Evolutionary conservation across 371 early-diverging fungal genomes (phyloP).

Genomic region (Cokeromyces recurvatus): DNA sequence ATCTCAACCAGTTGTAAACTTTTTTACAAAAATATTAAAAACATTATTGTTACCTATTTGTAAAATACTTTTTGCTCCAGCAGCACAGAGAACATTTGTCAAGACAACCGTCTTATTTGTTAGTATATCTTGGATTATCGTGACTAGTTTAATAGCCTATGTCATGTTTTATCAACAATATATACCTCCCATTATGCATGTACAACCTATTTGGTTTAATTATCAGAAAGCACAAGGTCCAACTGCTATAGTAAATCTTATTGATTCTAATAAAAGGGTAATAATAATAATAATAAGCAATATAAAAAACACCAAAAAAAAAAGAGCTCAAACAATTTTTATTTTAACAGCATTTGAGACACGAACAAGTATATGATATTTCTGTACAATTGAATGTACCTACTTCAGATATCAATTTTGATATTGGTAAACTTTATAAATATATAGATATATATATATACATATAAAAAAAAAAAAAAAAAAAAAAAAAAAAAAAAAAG

Average conservation of each 20-base stretch:
- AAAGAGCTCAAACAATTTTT: too few species aligned
- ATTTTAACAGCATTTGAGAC: constrained; percentile 16
- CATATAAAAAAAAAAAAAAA: too few species aligned
- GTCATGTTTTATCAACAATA: constrained; percentile 38
- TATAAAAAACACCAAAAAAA: too few species aligned
- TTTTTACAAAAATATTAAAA: constrained; percentile 3
- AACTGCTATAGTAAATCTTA: too few species aligned
- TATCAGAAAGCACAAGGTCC: too few species aligned
- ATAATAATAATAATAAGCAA: background rate
- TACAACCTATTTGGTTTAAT: constrained; percentile 41
- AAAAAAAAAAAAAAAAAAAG: too few species aligned
- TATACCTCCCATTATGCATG: constrained; percentile 38
- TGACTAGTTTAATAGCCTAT: constrained; percentile 39
- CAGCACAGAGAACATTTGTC: constrained; percentile 35
- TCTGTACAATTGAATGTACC: constrained; percentile 77
- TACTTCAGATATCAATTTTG: constrained; percentile 72
- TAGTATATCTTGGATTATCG: constrained; percentile 28
- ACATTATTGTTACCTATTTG: constrained; percentile 5
- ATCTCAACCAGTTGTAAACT: background rate
- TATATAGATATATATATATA: too few species aligned
- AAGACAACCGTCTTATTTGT: constrained; percentile 24
- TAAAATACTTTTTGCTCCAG: constrained; percentile 25
- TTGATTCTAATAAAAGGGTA: too few species aligned
- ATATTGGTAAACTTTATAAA: constrained; percentile 51
- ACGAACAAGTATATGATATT: constrained; percentile 32